phyloP scores from a whole-genome alignment of 768 basidiomycete species.

The Tylopilus intermedius region DNA sequence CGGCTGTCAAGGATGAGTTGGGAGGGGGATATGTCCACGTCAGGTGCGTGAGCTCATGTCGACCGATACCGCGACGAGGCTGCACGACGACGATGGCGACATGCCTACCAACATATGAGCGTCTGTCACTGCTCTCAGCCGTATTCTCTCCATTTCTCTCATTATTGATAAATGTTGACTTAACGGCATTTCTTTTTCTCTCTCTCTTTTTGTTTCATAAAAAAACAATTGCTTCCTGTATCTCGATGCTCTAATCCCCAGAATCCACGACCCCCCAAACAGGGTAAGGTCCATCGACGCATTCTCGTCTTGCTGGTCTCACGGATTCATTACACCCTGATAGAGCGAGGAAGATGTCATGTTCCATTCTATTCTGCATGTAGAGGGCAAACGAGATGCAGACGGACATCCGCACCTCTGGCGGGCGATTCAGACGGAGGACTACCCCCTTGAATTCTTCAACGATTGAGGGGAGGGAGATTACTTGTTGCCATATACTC shows the following conservation, averaged over 20 bases:
- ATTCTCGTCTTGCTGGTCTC: constrained; percentile 1
- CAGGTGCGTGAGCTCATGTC: constrained; percentile 41
- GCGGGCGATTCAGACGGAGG: constrained; percentile 58
- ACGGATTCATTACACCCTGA: constrained; percentile 6
- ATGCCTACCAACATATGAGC: constrained; percentile 3
- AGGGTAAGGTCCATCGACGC: constrained; percentile 27
- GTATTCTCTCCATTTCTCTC: not conserved
- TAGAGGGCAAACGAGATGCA: constrained; percentile 46
- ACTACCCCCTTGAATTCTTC: constrained; percentile 45
- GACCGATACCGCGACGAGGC: not conserved
- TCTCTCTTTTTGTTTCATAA: not conserved
- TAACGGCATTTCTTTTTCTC: constrained; percentile 7
- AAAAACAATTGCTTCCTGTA: not conserved
- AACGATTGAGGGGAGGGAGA: constrained; percentile 16
- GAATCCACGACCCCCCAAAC: constrained; percentile 74
- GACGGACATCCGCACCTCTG: constrained; percentile 51
- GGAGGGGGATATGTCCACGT: constrained; percentile 69
- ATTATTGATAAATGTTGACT: constrained; percentile 6
- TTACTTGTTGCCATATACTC: not conserved
- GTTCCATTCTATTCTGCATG: constrained; percentile 68
- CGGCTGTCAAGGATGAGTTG: constrained; percentile 54
- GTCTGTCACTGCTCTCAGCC: constrained; percentile 7
- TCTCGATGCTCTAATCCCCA: constrained; percentile 24
- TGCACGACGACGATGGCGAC: constrained; percentile 1
- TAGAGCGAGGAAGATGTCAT: constrained; percentile 61